These are phyloP conservation scores for Pontederia paniculata DNA, from an alignment of 176 grass and related monocot genomes.

Conservation along the genomic window DNA sequence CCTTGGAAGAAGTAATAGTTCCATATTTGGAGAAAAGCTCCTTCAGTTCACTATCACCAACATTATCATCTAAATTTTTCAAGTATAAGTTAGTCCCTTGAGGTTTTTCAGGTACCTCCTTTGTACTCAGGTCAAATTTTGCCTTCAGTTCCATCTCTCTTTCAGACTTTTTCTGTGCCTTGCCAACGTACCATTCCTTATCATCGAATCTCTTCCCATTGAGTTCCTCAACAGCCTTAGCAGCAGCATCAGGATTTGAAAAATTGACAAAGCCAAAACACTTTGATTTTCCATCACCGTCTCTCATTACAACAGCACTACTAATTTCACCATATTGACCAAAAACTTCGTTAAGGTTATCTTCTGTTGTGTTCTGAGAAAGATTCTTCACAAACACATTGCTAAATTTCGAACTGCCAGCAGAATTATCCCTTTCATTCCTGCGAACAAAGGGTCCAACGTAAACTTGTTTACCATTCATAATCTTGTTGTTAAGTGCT, in stretches of 20 bases:
- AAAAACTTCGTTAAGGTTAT: conserved; percentile 62
- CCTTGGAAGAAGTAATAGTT: conserved; percentile 37
- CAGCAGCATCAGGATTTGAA: conserved; percentile 21
- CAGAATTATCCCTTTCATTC: conserved; percentile 50
- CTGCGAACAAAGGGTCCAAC: conserved; percentile 83
- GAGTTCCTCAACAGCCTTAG: conserved; percentile 12
- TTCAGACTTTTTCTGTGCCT: conserved; percentile 33
- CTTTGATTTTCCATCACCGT: conserved; percentile 24
- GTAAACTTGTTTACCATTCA: conserved; percentile 81
- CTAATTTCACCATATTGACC: conserved; percentile 72
- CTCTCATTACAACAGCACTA: conserved; percentile 60
- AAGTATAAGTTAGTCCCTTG: conserved; percentile 39
- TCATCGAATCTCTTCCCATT: conserved; percentile 25
- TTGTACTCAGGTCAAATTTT: conserved; percentile 9
- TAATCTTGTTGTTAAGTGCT: conserved; percentile 63
- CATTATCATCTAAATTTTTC: conserved; percentile 42
- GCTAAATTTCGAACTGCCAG: conserved; percentile 48
- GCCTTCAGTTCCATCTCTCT: conserved; percentile 27
- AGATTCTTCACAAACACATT: conserved; percentile 92
- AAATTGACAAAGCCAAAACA: conserved; percentile 53
- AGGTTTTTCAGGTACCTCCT: conserved; percentile 20
- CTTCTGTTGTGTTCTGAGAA: conserved; percentile 55
- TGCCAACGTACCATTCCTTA: conserved; percentile 33
- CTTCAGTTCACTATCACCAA: conserved; percentile 22
- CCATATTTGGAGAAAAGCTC: conserved; percentile 34